Evolutionary conservation across 1,284 basidiomycete genomes (phyloP).

Genomic region (Boletus albobrunnescens): DNA sequence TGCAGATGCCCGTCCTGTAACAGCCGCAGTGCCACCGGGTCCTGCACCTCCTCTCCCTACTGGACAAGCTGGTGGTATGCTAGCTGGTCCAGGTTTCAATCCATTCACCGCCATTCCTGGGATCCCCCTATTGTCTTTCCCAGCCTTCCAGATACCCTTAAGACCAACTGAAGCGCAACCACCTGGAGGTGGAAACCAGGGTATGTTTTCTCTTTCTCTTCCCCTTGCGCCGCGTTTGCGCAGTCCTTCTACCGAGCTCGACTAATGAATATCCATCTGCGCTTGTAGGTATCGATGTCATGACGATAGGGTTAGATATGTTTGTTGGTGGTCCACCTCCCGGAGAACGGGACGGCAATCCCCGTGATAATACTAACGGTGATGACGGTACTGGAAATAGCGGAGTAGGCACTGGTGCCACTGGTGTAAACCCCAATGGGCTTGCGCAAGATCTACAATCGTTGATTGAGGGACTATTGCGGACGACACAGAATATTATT

Average conservation of each 20-base stretch:
- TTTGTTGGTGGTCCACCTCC: slow-evolving; percentile 24
- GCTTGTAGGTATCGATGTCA: slow-evolving; percentile 19
- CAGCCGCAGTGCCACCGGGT: slow-evolving; percentile 4
- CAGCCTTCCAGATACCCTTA: slow-evolving; percentile 27
- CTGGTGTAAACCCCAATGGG: slow-evolving; percentile 17
- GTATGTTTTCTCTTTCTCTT: slow-evolving; percentile 10
- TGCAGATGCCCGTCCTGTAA: background rate
- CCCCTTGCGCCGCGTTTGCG: background rate
- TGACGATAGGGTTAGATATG: slow-evolving; percentile 33
- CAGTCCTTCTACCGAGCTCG: slow-evolving; percentile 18
- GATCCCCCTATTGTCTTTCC: slow-evolving; percentile 29
- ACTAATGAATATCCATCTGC: slow-evolving; percentile 13
- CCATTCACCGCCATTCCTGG: slow-evolving; percentile 22
- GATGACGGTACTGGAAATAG: slow-evolving; percentile 3
- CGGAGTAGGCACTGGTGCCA: slow-evolving; percentile 5
- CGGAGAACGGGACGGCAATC: slow-evolving; percentile 5
- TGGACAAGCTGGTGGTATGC: slow-evolving; percentile 12
- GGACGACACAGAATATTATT: slow-evolving; percentile 23
- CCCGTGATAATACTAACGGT: slow-evolving; percentile 9
- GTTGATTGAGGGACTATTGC: slow-evolving; percentile 25
- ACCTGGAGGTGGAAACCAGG: slow-evolving; percentile 18
- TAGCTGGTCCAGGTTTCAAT: slow-evolving; percentile 13
- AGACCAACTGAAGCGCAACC: slow-evolving; percentile 10
- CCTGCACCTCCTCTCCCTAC: slow-evolving; percentile 1
- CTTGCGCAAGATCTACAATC: slow-evolving; percentile 26